Base-by-base conservation (phyloP, 2,329 filamentous ascomycete genomes). In the Epichloe uncinata region DNA sequence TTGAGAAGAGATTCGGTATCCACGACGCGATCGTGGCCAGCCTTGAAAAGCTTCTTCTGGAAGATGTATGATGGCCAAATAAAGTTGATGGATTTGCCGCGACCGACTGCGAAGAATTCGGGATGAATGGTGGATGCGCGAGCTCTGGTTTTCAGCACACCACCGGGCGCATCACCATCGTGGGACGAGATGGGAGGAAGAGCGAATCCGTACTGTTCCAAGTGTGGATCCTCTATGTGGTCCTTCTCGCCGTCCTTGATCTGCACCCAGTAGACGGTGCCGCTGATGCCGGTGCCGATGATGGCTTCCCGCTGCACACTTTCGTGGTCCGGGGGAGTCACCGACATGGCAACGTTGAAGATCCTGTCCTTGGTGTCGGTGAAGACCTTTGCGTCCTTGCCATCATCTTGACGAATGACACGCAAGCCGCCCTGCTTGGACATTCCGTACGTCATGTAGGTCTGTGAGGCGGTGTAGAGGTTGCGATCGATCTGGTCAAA, bases 401-500 rank as follows among this genome's bases (percentile, higher is more conserved):
- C 93, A 61, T 95, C 89, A 57, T 95, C 87, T 69, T 98, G 93
- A 54, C 88, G 82, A 62, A 98, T 96, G 51, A 98, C 85, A 50
- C 91, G 83, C 60, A 98, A 80, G 45, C 93, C 93, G 47, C 89
- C 89, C 56, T 89, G 87, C 72, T 95, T 96, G 42, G 87, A 87
- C 73, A 95, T 87, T 42, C 88, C 89, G 61, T 97, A 98, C 5
- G 87, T 84, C 67, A 98, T 97, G 69, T 93, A 95, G 53, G 84
- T 85, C 61, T 87, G 83, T 26, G 88, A 91, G 16, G 91, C 90
- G 5, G 90, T 85, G 46, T 91, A 91, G 34, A 98, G 77, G 55
- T 90, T 94, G 56, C 94, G 86, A 63, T 98, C 93, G 54, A 96
- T 84, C 69, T 97, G 93, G 62, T 98, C 93, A 60, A 97, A 97